Evolutionary conservation across 2,329 filamentous ascomycete species (phyloP), one percentile per base, ranked within the genome.

Genomic region (Penicillium decumbens): DNA sequence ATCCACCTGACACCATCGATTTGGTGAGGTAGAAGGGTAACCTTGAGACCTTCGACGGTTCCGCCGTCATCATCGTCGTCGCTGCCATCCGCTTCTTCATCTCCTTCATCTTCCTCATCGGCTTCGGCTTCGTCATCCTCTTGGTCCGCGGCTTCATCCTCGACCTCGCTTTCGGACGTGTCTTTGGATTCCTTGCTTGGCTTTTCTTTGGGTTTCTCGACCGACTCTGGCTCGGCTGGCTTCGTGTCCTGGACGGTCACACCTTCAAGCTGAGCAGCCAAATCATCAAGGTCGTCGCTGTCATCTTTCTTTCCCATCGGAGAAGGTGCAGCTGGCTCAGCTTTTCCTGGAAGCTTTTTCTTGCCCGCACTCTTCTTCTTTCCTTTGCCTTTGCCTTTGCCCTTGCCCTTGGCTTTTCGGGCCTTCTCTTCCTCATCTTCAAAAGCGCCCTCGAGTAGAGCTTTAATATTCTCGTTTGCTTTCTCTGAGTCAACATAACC

Each of bases 1-100:
- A 98, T 95, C 92, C 93, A 98, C 49, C 85, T 82, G 1, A 97
- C 86, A 61, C 93, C 93, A 48, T 95, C 89, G 12, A 96, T 83
- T 70, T 98, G 93, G 72, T 98, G 93, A 4, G 91, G 92, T 0
- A 98, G 78, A 2, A 98, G 78, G 63, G 87, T 91, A 52, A 97
- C 89, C 48, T 85, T 87, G 53, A 98, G 79, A 0, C 92, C 93
- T 46, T 90, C 85, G 0, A 96, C 77, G 53, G 74, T 80, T 43
- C 79, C 84, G 64, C 85, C 84, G 38, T 80, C 76, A 47, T 79
- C 73, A 5, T 79, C 73, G 23, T 79, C 74, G 6, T 80, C 75
- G 4, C 77, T 73, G 2, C 77, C 72, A 4, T 71, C 72, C 2
- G 73, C 74, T 0, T 70, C 68, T 2, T 65, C 61, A 0, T 66